A percentile compares a stretch with the other conserved stretches of the same genome.
Conservation (phyloP, 495 filamentous ascomycete species). For the Aspergillus funiculosus region DNA sequence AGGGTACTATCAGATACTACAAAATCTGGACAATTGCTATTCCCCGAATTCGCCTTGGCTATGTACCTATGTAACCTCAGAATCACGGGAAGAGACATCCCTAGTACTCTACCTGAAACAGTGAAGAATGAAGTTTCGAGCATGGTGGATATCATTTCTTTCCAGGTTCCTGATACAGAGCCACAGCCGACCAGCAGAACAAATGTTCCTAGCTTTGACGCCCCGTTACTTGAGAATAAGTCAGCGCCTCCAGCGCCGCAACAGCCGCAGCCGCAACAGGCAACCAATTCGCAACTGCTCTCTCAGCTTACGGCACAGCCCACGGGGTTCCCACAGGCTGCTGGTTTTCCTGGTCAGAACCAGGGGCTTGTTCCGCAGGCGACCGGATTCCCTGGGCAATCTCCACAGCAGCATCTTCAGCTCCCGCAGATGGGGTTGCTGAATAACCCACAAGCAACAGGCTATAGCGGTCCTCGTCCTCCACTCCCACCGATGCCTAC, state of each 20-base stretch:
- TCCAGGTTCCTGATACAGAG: slow-evolving; percentile 76
- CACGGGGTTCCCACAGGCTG: slow-evolving; percentile 56
- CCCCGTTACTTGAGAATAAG: slow-evolving; percentile 55
- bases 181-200: slow-evolving; percentile 46
- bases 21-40: slow-evolving; percentile 90
- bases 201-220: slow-evolving; percentile 77
- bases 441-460: slow-evolving; percentile 52
- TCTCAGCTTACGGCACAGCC: slow-evolving; percentile 68
- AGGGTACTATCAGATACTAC: slow-evolving; percentile 97
- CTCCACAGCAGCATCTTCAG: slow-evolving; percentile 37
- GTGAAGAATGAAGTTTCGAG: slow-evolving; percentile 96
- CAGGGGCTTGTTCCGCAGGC: slow-evolving; percentile 28
- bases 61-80: slow-evolving; percentile 99
- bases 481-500: slow-evolving; percentile 96
- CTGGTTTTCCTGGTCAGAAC: slow-evolving; percentile 42
- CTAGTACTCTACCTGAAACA: slow-evolving; percentile 67
- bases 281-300: slow-evolving; percentile 71
- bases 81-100: slow-evolving; percentile 78
- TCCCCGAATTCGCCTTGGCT: slow-evolving; percentile 94
- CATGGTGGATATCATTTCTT: slow-evolving; percentile 99
- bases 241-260: slow-evolving; percentile 67
- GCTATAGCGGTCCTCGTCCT: slow-evolving; percentile 71
- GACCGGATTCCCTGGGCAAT: slow-evolving; percentile 42
- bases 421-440: slow-evolving; percentile 46
- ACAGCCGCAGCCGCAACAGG: slow-evolving; percentile 76